Conservation (phyloP, 306 rosid genomes). For the Amphicarpaea edgeworthii region DNA sequence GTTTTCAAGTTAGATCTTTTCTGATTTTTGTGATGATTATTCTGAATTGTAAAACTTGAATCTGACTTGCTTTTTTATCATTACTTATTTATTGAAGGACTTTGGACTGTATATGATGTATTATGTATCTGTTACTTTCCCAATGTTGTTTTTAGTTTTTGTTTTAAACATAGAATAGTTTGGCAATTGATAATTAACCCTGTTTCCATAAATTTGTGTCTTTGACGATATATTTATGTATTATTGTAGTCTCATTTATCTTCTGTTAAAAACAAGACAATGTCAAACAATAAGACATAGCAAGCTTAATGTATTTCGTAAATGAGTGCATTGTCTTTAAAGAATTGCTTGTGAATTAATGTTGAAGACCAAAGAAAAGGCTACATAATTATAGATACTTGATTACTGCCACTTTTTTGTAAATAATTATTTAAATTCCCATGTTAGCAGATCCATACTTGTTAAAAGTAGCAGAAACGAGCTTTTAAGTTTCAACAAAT, state of each 20-base stretch:
- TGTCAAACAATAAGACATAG: neutral
- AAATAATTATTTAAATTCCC: conserved; percentile 22
- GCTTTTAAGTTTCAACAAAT: conserved; percentile 24
- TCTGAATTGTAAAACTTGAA: conserved; percentile 25
- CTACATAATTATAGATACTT: conserved; percentile 1
- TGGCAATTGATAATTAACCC: neutral
- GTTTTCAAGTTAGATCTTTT: neutral
- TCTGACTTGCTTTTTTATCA: neutral
- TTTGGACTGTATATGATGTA: conserved; percentile 20
- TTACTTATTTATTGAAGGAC: conserved; percentile 24
- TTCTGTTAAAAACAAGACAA: conserved; percentile 14
- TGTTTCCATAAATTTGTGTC: neutral
- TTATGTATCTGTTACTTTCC: neutral
- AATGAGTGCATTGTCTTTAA: conserved; percentile 33
- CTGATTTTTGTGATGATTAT: neutral
- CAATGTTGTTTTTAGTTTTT: conserved; percentile 5
- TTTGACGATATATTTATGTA: neutral
- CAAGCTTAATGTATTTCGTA: conserved; percentile 21
- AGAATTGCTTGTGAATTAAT: conserved; percentile 19
- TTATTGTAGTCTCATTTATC: neutral
- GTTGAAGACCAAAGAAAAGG: conserved; percentile 10
- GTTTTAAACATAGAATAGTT: neutral
- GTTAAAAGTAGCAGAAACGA: neutral
- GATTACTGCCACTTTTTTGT: conserved; percentile 19
- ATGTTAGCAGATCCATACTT: conserved; percentile 3